Evolutionary conservation across 495 filamentous ascomycete genomes (phyloP).

Genomic region (Penicillium egyptiacum): DNA sequence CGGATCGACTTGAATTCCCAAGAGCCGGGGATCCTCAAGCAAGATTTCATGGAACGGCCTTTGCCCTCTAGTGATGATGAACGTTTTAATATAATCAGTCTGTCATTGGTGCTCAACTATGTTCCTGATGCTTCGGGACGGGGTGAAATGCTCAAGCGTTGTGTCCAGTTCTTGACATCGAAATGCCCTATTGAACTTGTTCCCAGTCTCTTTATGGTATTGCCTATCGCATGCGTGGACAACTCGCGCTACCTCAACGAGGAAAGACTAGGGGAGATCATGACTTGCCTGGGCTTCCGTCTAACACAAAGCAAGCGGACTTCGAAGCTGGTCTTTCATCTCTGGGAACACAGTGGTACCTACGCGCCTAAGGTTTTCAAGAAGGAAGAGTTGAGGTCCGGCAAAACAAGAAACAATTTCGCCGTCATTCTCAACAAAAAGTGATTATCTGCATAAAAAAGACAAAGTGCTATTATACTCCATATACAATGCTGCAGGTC

Average conservation of each 20-base stretch:
- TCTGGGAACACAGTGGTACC: conserved; percentile 61
- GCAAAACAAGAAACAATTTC: conserved; percentile 83
- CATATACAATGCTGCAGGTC: background rate
- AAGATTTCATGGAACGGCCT: conserved; percentile 93
- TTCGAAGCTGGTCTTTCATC: conserved; percentile 82
- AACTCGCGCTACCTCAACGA: conserved; percentile 93
- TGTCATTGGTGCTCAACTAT: conserved; percentile 96
- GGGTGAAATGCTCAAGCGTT: conserved; percentile 83
- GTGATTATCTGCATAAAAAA: conserved; percentile 16
- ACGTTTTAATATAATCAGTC: conserved; percentile 81
- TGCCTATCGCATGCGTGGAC: conserved; percentile 82
- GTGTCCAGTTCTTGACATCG: conserved; percentile 51
- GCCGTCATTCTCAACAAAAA: conserved; percentile 60
- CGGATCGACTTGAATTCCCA: conserved; percentile 92
- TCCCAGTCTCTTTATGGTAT: conserved; percentile 86
- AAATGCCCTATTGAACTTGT: conserved; percentile 36
- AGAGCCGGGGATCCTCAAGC: conserved; percentile 71
- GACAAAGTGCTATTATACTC: background rate
- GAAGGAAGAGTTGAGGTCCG: conserved; percentile 74
- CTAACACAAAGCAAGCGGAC: conserved; percentile 66
- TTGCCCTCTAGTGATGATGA: conserved; percentile 61
- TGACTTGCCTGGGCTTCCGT: conserved; percentile 73
- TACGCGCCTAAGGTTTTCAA: conserved; percentile 44
- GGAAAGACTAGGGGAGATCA: conserved; percentile 65
- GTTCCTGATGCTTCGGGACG: conserved; percentile 72